phyloP scores from a whole-genome alignment of 164 flowering plant genomes.

The Warburgia ugandensis region DNA sequence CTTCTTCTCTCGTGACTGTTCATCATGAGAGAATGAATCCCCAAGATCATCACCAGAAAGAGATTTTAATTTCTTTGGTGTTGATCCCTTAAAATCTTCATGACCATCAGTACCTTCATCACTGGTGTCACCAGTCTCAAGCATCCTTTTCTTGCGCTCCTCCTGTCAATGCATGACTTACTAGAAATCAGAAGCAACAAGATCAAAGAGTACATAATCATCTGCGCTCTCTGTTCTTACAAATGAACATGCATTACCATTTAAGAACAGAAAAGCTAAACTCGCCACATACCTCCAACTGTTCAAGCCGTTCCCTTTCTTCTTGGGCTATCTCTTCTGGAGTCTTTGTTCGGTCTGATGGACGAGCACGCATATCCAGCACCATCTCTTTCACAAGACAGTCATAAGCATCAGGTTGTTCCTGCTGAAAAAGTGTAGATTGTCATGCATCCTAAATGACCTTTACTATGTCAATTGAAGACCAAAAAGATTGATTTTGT shows the following conservation, averaged over 20 bases:
- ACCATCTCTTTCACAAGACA: conserved; percentile 59
- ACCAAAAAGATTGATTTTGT: no score
- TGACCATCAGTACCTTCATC: conserved; percentile 50
- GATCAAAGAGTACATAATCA: no score
- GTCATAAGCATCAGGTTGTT: conserved; percentile 64
- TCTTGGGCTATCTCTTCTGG: conserved; percentile 92
- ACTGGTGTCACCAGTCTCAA: conserved; percentile 50
- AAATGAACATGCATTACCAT: no score
- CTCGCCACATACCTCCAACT: conserved; percentile 62
- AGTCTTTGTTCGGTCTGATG: conserved; percentile 81
- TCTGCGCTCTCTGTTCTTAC: no score
- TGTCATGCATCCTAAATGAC: no score
- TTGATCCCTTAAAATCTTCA: conserved; percentile 30
- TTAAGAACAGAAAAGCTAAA: no score
- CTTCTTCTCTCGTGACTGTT: conserved; percentile 29
- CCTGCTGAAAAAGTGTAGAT: conserved; percentile 28
- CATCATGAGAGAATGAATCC: conserved; percentile 63
- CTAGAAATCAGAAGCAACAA: background rate
- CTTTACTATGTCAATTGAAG: no score
- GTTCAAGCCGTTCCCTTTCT: conserved; percentile 76
- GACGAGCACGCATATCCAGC: conserved; percentile 77
- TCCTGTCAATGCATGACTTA: conserved; percentile 35
- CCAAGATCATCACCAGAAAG: conserved; percentile 96
- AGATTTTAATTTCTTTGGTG: conserved; percentile 27
- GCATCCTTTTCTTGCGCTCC: conserved; percentile 85